A percentile compares a stretch with the other conserved stretches of the same genome.
phyloP scores from a whole-genome alignment of 2,329 filamentous ascomycete species.

The Exophiala spinifera region DNA sequence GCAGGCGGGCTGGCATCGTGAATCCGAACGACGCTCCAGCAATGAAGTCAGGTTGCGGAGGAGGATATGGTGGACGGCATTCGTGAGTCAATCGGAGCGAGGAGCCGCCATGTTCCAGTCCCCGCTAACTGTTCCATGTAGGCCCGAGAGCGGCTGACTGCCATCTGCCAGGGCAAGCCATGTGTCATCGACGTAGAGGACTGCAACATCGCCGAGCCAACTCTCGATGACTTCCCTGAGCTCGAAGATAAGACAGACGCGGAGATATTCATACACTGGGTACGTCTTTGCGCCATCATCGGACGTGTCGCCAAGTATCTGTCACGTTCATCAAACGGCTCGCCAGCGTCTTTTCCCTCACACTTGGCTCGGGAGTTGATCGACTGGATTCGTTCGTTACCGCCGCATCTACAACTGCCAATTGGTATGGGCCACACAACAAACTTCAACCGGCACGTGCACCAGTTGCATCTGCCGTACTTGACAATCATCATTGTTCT shows the following conservation, averaged over 20 bases:
- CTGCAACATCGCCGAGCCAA: conserved; percentile 41
- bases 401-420: conserved; percentile 35
- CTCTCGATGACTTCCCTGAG: conserved; percentile 40
- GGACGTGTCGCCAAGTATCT: conserved; percentile 41
- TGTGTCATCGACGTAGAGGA: conserved; percentile 45
- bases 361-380: conserved; percentile 36
- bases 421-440: conserved; percentile 32
- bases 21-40: neutral
- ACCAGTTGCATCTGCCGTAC: conserved; percentile 44
- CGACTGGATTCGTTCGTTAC: conserved; percentile 37
- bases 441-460: conserved; percentile 41
- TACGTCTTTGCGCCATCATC: conserved; percentile 42
- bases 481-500: conserved; percentile 43
- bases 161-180: conserved; percentile 45
- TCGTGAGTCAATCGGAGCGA: conserved; percentile 19
- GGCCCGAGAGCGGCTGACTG: conserved; percentile 40
- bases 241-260: conserved; percentile 35
- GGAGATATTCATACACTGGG: conserved; percentile 45
- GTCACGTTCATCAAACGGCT: conserved; percentile 27
- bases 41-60: conserved; percentile 32
- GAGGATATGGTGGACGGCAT: conserved; percentile 45
- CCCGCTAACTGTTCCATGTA: conserved; percentile 7
- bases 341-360: conserved; percentile 18
- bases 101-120: neutral
- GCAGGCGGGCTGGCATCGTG: conserved; percentile 36